Base-by-base conservation (phyloP, 1,284 basidiomycete genomes). In the Moesziomyces sp. region DNA sequence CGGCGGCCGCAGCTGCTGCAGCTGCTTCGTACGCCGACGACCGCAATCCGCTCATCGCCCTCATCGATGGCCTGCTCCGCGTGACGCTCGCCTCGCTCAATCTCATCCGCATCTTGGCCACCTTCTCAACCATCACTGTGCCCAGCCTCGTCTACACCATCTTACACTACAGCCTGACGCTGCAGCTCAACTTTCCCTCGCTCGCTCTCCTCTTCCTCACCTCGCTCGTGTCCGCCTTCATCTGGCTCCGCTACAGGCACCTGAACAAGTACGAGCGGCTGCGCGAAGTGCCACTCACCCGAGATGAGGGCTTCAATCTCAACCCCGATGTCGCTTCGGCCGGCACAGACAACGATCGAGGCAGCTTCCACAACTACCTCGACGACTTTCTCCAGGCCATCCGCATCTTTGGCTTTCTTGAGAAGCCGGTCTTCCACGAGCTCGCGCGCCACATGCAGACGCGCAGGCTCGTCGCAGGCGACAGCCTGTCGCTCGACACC, bases 161-260 rank as follows among this genome's bases (percentile, higher is more conserved):
- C 40, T 54, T 83, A 6, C 80, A 81, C 51, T 83, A 82, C 64
- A 80, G 76, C 54, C 71, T 84, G 40, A 84, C 81, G 2, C 74
- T 84, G 5, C 80, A 80, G 65, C 78, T 84, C 69, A 81, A 77
- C 52, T 83, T 84, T 26, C 78, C 81, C 1, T 72, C 77, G 0
- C 72, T 84, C 3, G 69, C 75, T 11, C 61, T 82, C 5, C 73
- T 82, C 50, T 73, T 78, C 54, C 30, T 81, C 42, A 60, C 56
- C 11, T 68, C 61, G 7, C 18, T 77, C 6, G 51, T 77, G 13
- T 69, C 62, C 1, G 71, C 71, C n/a, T 74, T 83, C 40, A 51
- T 83, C 45, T 81, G 77, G 79, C 93, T 84, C 38, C 68, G 82
- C 5, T 83, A 83, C 48, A 51, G 77, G 10, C 73, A 82, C 53